These are phyloP conservation scores for Rhododendron williamsianum DNA, from an alignment of 148 eudicot species.

Conservation along the genomic window DNA sequence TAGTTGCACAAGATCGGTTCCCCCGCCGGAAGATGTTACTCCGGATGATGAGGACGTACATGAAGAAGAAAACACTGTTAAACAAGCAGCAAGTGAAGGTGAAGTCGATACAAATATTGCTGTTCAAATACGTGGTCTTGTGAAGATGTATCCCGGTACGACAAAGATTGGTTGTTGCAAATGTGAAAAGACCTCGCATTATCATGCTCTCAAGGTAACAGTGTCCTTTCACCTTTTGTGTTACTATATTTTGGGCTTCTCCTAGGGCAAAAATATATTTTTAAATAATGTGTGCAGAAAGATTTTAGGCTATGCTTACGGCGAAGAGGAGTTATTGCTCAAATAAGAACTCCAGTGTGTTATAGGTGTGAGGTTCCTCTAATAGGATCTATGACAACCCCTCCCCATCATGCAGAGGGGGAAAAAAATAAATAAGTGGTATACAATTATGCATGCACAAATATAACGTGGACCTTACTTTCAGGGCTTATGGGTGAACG, in stretches of 20 bases:
- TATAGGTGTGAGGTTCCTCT: not conserved
- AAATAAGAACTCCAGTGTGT: conserved; percentile 3
- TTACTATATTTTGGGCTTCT: not conserved
- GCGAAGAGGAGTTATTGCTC: not conserved
- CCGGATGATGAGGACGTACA: conserved; percentile 88
- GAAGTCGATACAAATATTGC: conserved; percentile 58
- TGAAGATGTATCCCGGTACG: conserved; percentile 66
- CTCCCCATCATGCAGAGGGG: not conserved
- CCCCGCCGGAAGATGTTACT: conserved; percentile 31
- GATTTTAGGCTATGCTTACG: not conserved
- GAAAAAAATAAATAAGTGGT: not conserved
- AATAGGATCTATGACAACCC: not conserved
- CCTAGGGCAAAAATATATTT: not conserved
- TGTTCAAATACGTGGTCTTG: conserved; percentile 84
- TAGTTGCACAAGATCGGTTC: conserved; percentile 57
- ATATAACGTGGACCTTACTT: not conserved
- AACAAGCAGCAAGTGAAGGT: conserved; percentile 52
- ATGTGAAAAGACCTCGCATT: conserved; percentile 72
- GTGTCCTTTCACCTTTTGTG: not conserved
- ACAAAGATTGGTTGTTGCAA: conserved; percentile 56
- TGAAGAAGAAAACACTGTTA: conserved; percentile 71
- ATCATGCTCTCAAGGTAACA: conserved; percentile 76
- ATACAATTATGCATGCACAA: not conserved
- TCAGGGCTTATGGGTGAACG: conserved; percentile 86
- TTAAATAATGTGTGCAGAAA: not conserved